Percentiles rank a stretch among this genome's conserved stretches.
phyloP scores from a whole-genome alignment of 352 stramenopile genomes.

The Phytophthora megakarya region DNA sequence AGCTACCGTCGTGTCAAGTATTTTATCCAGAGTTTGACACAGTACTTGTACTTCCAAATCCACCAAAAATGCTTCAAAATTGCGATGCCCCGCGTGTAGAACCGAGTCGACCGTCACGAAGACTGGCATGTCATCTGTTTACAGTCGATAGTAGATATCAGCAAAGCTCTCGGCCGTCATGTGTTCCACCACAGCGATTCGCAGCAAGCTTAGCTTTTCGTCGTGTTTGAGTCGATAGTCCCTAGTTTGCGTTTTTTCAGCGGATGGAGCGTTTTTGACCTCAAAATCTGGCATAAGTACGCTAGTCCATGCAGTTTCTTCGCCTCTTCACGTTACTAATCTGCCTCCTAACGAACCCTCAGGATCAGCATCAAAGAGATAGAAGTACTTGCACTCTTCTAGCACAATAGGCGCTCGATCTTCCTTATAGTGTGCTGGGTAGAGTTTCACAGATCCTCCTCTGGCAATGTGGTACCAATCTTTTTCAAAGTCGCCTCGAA shows the following conservation, averaged over 20 bases:
- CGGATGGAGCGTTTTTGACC: slow-evolving; percentile 8
- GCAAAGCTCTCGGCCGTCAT: slow-evolving; percentile 38
- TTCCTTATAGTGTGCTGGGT: neutral
- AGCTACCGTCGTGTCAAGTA: slow-evolving; percentile 3
- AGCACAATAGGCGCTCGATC: neutral
- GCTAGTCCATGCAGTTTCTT: neutral
- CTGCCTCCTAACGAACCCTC: neutral
- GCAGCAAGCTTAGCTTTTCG: slow-evolving; percentile 23
- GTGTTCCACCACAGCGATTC: slow-evolving; percentile 24
- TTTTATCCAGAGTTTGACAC: slow-evolving; percentile 7
- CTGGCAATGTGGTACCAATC: slow-evolving; percentile 1
- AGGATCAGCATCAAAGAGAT: slow-evolving; percentile 16
- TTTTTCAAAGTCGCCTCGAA: slow-evolving; percentile 7
- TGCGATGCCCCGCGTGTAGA: slow-evolving; percentile 47
- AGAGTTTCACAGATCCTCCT: slow-evolving; percentile 10
- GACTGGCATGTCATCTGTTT: slow-evolving; percentile 39
- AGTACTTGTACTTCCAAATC: slow-evolving; percentile 18
- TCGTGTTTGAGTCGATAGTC: slow-evolving; percentile 32
- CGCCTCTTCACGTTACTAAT: slow-evolving; percentile 5
- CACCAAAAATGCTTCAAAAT: slow-evolving; percentile 39
- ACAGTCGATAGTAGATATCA: slow-evolving; percentile 36
- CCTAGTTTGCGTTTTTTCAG: slow-evolving; percentile 19
- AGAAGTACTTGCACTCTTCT: slow-evolving; percentile 20
- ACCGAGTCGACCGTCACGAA: slow-evolving; percentile 42
- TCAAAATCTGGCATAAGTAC: slow-evolving; percentile 10